Base-by-base conservation (phyloP, 192 early-diverging fungal genomes). In the Helicostylum pulchrum region DNA sequence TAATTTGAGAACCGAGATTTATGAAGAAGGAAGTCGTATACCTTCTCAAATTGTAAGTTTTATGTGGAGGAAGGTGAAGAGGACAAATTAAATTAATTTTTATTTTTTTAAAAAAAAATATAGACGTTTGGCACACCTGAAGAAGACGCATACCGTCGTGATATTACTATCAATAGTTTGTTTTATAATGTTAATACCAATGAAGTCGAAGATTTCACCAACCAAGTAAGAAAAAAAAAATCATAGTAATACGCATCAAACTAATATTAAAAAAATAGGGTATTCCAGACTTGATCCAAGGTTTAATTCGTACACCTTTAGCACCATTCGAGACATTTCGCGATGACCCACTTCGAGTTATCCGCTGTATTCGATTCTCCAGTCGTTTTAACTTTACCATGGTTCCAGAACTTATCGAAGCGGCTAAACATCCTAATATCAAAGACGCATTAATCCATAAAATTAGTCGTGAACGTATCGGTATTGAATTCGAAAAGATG, bases 81-180 rank as follows among this genome's bases (percentile, higher is more conserved):
- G 26, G 2, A 26, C 2, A 26, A 26, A 26, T 26, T 2, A 26
- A 2, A 4, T 45, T 34, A 30, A 19, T 12, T n/a, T 12, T 58
- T 59, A 2, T 36, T 23, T 19, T 23, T 14, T 56, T 8, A 26
- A 0, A 51, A 42, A 21, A 46, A 36, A 67, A 42, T 3, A 19
- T 71, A 85, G 83, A 72, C 70, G 39, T 96, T 92, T 73, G 97
- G 96, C 20, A 94, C 95, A 11, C 95, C 97, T 0, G 52, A 69
- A 11, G 88, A 99, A 63, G 97, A 99, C 68, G 96, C 97, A 6
- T 72, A 85, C 52, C 88, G 97, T 0, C 83, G 97, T n/a, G 97
- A 99, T 72, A 94, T 88, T 11, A 99, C 97, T 21, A 95, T 99
- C 72, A 99, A 99, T 66, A 88, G 95, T 12, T 79, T 99, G 51